These are phyloP conservation scores for Salvia sclarea DNA, from an alignment of 305 asterid species.

Conservation along the genomic window DNA sequence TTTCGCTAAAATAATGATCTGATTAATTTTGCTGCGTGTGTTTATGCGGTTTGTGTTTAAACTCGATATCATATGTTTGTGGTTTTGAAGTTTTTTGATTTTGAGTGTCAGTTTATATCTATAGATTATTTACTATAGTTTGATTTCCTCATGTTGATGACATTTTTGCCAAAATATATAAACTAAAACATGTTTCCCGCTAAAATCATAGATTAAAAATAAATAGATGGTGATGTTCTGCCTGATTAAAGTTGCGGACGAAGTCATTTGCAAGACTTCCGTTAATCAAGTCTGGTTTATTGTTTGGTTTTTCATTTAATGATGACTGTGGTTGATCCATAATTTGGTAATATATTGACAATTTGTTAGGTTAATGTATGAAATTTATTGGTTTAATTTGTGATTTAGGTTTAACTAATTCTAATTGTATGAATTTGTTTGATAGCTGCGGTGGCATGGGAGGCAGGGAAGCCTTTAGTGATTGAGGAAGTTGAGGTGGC, in stretches of 20 bases:
- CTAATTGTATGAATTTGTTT: background rate
- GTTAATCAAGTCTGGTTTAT: background rate
- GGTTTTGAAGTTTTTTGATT: background rate
- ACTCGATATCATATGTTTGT: background rate
- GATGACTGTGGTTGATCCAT: background rate
- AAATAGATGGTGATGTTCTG: background rate
- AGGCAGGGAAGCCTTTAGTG: conserved; percentile 59
- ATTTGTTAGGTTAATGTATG: background rate
- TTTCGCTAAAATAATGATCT: conserved; percentile 2
- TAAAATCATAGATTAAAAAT: background rate
- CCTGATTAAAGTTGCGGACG: background rate
- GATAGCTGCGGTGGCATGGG: conserved; percentile 67
- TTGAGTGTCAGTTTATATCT: background rate
- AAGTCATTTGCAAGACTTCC: background rate
- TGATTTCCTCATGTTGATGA: too few species aligned
- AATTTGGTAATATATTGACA: background rate
- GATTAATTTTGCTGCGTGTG: background rate
- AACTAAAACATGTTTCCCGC: background rate
- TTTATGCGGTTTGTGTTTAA: background rate
- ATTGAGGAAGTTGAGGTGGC: conserved; percentile 70
- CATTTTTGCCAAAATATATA: too few species aligned
- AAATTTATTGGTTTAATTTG: background rate
- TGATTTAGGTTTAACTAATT: background rate
- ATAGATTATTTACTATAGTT: background rate
- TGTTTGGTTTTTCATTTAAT: too few species aligned